Base-by-base conservation (phyloP, 176 grass and related monocot genomes). In the Ananas comosus region DNA sequence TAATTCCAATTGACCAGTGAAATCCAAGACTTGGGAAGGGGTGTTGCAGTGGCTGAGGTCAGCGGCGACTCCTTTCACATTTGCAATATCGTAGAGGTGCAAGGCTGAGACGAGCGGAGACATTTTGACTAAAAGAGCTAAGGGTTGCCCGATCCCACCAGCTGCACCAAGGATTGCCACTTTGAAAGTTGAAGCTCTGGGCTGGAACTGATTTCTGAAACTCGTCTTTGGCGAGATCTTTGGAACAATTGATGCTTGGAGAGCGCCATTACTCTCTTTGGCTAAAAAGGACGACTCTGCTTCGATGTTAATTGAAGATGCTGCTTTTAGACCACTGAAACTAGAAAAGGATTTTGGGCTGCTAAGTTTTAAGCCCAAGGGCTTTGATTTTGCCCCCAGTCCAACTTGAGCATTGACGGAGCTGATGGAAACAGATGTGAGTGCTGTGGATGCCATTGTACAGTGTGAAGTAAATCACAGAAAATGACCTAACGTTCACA, bases 31-130 rank as follows among this genome's bases (percentile, higher is more conserved):
- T 50, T 52, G 14, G 11, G 68, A 77, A 13, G 72, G 72, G 3
- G 76, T 87, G 65, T 87, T 87, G 53, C 80, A 82, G 19, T 87
- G 49, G 64, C 72, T 76, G 28, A 87, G 72, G 18, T 87, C 85
- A 16, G 76, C 72, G 1, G 80, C 12, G 12, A 87, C 68, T 0
- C 76, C 72, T 11, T 69, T 48, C 17, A 80, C 72, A 65, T 69
- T 51, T 51, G 68, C 64, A 17, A 76, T 65, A 81, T 83, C 85
- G 66, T 87, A 83, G 14, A 87, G 76, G 78, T 79, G 76, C 67
- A 83, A 17, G 27, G 80, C 13, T 14, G 85, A 83, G 12, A 87
- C 68, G 11, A 87, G 68, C 17, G 80, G 80, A 2, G 80, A 87
- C 80, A 83, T 83, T 68, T 80, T 83, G 49, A 72, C 12, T 64